Percentiles rank a stretch among this genome's conserved stretches.
phyloP scores from a whole-genome alignment of 306 rosid species.

The Corylus avellana region DNA sequence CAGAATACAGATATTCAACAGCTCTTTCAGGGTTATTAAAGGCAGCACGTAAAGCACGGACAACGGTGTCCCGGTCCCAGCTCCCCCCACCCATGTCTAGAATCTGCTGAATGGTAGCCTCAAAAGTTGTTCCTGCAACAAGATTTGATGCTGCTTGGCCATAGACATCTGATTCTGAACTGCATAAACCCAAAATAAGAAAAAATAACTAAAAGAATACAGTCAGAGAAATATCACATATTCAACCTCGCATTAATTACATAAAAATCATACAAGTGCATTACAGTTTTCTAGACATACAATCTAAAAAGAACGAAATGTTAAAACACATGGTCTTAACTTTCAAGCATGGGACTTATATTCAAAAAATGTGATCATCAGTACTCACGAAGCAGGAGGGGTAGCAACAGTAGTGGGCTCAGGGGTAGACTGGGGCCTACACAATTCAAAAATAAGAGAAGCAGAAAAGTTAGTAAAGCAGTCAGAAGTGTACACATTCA shows the following conservation, averaged over 20 bases:
- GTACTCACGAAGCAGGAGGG: slow-evolving; percentile 46
- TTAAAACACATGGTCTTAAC: neutral
- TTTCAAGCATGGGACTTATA: neutral
- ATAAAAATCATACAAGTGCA: slow-evolving; percentile 8
- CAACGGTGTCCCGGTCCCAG: slow-evolving; percentile 85
- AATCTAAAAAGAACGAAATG: neutral
- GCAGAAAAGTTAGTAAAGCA: neutral
- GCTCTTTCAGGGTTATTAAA: slow-evolving; percentile 89
- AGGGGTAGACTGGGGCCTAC: slow-evolving; percentile 45
- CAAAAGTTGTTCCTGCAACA: slow-evolving; percentile 64
- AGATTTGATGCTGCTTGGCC: slow-evolving; percentile 71
- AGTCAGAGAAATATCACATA: neutral
- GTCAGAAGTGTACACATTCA: too few species aligned
- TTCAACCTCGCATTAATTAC: neutral
- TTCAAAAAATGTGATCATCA: neutral
- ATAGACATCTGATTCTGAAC: slow-evolving; percentile 51
- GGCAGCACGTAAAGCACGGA: slow-evolving; percentile 83
- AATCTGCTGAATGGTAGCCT: slow-evolving; percentile 62
- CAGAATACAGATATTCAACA: slow-evolving; percentile 85
- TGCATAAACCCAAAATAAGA: slow-evolving; percentile 24
- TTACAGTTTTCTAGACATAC: neutral
- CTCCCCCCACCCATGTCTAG: slow-evolving; percentile 86
- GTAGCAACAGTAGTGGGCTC: slow-evolving; percentile 46
- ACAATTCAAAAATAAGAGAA: slow-evolving; percentile 21
- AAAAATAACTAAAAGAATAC: neutral